Percentiles rank a stretch among this genome's conserved stretches.
Evolutionary conservation across 768 basidiomycete species (phyloP).

Genomic region (Lactarius sp.): DNA sequence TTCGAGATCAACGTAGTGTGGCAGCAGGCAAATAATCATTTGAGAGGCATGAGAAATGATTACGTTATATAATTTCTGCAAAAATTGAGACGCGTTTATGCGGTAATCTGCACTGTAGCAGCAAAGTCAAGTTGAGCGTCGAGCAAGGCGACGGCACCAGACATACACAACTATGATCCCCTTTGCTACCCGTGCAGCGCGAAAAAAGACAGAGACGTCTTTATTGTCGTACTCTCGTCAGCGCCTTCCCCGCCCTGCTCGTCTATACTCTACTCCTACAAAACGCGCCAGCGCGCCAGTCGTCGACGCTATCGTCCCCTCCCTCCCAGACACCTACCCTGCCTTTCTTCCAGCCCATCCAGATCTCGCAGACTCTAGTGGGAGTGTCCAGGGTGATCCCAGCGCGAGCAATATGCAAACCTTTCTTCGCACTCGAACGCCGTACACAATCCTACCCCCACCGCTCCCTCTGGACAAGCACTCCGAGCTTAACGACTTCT

Average conservation of each 20-base stretch:
- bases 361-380: neutral
- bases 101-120: neutral
- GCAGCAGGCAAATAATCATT: too few relatives aligned
- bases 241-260: constrained; percentile 60
- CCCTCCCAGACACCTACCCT: constrained; percentile 38
- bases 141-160: neutral
- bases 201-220: constrained; percentile 35
- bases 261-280: constrained; percentile 65
- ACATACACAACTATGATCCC: constrained; percentile 31
- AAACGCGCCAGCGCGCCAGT: constrained; percentile 52
- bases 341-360: constrained; percentile 35
- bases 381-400: constrained; percentile 17
- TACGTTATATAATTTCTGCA: neutral
- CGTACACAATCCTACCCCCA: constrained; percentile 59
- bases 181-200: constrained; percentile 27
- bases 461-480: constrained; percentile 52
- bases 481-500: constrained; percentile 42
- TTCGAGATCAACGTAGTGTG: too few relatives aligned
- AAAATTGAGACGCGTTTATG: constrained; percentile 8
- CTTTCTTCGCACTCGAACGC: constrained; percentile 45
- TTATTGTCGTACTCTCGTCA: constrained; percentile 59
- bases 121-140: too few relatives aligned
- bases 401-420: constrained; percentile 39
- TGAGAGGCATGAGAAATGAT: constrained; percentile 5
- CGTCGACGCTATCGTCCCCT: constrained; percentile 36